Conservation (phyloP, 805 yeast genomes). For the Blastobotrys terrestris region DNA sequence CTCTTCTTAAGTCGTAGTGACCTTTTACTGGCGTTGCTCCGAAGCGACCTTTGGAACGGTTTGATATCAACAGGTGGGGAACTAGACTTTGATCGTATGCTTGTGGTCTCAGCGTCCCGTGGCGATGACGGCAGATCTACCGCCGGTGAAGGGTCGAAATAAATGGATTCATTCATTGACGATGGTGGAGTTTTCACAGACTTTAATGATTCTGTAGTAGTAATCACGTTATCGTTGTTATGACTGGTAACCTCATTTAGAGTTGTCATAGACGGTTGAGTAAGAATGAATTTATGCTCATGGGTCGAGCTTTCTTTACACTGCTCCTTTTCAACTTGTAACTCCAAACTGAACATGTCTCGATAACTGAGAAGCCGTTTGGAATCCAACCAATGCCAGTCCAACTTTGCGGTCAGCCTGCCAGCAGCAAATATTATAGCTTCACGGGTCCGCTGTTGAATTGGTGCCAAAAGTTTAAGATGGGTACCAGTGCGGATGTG, state of each 20-base stretch:
- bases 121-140: too few relatives aligned
- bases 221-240: not conserved
- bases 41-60: constrained; percentile 12
- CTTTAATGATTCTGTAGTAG: not conserved
- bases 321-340: constrained; percentile 16
- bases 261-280: not conserved
- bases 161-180: not conserved
- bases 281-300: not conserved
- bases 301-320: constrained; percentile 5
- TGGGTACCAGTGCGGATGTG: constrained; percentile 34
- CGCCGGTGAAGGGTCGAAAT: not conserved
- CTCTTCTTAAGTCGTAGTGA: not conserved
- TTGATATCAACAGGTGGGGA: constrained; percentile 4
- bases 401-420: constrained; percentile 45
- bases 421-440: constrained; percentile 40
- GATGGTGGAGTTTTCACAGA: not conserved
- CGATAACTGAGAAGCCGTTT: constrained; percentile 40
- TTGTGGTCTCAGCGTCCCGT: not conserved
- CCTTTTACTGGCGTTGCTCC: constrained; percentile 4
- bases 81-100: not conserved
- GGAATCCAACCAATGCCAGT: constrained; percentile 52
- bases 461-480: constrained; percentile 47
- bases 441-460: constrained; percentile 48
- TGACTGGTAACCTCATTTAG: not conserved
- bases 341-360: constrained; percentile 31